A percentile compares a stretch with the other conserved stretches of the same genome.
Conservation (phyloP, 2,329 filamentous ascomycete genomes). For the Cordyceps farinosa region DNA sequence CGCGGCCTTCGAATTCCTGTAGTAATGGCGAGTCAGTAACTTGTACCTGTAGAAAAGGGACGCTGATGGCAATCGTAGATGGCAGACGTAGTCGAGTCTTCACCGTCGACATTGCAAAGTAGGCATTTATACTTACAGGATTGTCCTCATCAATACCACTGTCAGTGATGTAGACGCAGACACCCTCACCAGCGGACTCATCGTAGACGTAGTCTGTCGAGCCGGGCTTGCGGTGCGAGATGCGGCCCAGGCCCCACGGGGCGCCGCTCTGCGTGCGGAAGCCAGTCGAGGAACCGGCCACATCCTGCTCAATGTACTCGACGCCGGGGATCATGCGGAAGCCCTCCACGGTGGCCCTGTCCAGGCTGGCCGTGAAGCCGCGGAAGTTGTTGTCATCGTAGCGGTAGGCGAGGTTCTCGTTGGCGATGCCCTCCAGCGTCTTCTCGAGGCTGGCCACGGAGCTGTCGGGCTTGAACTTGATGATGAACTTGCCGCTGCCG, state of each 20-base stretch:
- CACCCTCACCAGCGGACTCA: constrained; percentile 29
- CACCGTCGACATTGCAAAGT: not conserved
- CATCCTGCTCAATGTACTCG: constrained; percentile 17
- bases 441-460: not conserved
- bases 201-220: constrained; percentile 30
- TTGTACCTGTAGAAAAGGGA: not conserved
- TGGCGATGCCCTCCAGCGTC: not conserved
- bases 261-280: constrained; percentile 20
- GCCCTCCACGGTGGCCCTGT: not conserved
- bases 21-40: not conserved
- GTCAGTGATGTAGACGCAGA: constrained; percentile 40
- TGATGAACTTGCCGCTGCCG: constrained; percentile 13
- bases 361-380: constrained; percentile 12
- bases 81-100: too few species aligned
- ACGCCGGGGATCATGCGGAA: constrained; percentile 13
- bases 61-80: not conserved
- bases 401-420: not conserved
- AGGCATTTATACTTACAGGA: not conserved
- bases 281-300: not conserved
- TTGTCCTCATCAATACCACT: constrained; percentile 32
- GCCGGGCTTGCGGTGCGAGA: constrained; percentile 19
- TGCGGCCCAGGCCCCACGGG: constrained; percentile 28
- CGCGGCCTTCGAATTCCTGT: constrained; percentile 22
- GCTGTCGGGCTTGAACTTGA: constrained; percentile 17
- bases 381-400: constrained; percentile 9